phyloP scores from a whole-genome alignment of 2,329 filamentous ascomycete genomes.

The Chalara sp. region DNA sequence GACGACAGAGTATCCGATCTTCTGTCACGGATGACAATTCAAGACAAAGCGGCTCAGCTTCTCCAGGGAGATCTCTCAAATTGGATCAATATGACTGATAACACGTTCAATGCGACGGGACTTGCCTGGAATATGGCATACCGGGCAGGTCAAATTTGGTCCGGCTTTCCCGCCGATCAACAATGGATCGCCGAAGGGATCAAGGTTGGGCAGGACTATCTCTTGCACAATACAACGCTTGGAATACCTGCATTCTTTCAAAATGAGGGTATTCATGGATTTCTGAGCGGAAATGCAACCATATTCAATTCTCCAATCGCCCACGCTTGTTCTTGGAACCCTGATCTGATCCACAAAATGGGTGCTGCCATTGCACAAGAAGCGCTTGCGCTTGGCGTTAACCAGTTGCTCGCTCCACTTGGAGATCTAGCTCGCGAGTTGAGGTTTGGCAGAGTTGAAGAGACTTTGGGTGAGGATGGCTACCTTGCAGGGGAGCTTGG shows the following conservation, averaged over 20 bases:
- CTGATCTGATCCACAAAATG: constrained; percentile 58
- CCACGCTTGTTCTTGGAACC: constrained; percentile 66
- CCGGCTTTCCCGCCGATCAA: constrained; percentile 60
- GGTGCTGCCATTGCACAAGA: constrained; percentile 59
- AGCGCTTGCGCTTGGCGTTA: constrained; percentile 59
- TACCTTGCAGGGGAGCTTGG: constrained; percentile 62
- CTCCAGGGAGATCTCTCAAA: constrained; percentile 65
- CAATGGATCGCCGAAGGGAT: constrained; percentile 57
- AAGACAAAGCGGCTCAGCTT: constrained; percentile 66
- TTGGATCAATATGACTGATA: constrained; percentile 64
- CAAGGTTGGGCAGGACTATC: constrained; percentile 61
- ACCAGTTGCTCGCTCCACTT: constrained; percentile 66
- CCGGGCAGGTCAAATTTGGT: constrained; percentile 56
- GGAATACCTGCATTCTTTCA: constrained; percentile 70
- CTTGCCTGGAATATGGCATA: constrained; percentile 55
- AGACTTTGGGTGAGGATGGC: constrained; percentile 64
- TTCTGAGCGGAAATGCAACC: constrained; percentile 65
- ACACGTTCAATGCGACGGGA: constrained; percentile 60
- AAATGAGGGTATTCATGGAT: constrained; percentile 68
- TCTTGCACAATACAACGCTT: constrained; percentile 57
- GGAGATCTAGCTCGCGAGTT: constrained; percentile 66
- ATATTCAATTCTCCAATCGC: constrained; percentile 75
- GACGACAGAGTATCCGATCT: constrained; percentile 62
- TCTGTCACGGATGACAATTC: constrained; percentile 64
- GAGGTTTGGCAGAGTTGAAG: constrained; percentile 67